Conservation (phyloP, 108 stramenopile species). For the Pseudonitzschia pungens region DNA sequence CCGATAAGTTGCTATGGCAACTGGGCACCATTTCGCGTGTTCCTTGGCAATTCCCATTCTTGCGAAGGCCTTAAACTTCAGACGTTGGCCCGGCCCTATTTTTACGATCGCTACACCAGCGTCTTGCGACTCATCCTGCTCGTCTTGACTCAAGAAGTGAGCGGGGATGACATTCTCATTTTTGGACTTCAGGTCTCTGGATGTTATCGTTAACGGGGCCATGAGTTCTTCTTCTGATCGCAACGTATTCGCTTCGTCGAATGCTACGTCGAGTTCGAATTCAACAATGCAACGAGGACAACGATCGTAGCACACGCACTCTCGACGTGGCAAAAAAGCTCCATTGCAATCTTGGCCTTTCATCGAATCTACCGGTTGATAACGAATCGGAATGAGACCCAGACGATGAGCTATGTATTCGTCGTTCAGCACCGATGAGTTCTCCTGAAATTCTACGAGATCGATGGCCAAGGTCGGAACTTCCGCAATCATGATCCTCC, state of each 20-base stretch:
- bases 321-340: constrained; percentile 72
- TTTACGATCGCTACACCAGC: constrained; percentile 91
- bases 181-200: constrained; percentile 66
- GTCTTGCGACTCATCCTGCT: constrained; percentile 82
- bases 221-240: constrained; percentile 58
- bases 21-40: constrained; percentile 98
- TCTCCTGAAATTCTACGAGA: constrained; percentile 91
- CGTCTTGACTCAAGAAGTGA: constrained; percentile 84
- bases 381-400: constrained; percentile 93
- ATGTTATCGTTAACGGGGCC: constrained; percentile 78
- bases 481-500: constrained; percentile 98
- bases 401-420: constrained; percentile 97
- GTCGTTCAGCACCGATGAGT: constrained; percentile 93
- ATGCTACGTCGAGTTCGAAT: constrained; percentile 83
- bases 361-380: constrained; percentile 57
- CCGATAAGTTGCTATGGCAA: constrained; percentile 92
- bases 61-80: constrained; percentile 92
- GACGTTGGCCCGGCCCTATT: constrained; percentile 90
- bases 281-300: constrained; percentile 87
- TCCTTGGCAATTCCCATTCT: constrained; percentile 95
- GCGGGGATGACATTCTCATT: constrained; percentile 71
- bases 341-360: constrained; percentile 67
- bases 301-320: constrained; percentile 84
- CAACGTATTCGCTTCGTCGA: constrained; percentile 55
- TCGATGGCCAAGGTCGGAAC: constrained; percentile 96